Evolutionary conservation across 225 moss, liverwort and hornwort species (phyloP).

Genomic region (Marchantia paleacea): DNA sequence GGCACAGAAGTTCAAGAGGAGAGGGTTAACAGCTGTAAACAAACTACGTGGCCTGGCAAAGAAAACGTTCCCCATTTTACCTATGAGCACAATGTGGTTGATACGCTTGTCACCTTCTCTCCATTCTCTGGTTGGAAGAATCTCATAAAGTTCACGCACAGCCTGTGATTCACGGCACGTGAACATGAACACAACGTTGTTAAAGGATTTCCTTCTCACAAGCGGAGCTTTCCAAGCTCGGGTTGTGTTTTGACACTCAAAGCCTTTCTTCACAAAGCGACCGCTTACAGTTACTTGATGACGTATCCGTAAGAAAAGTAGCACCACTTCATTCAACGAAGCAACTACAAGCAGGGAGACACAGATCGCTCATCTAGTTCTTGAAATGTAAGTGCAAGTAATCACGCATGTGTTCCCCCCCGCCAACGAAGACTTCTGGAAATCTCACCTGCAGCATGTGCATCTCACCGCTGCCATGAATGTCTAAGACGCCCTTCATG

Average conservation of each 20-base stretch:
- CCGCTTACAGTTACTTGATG: too few relatives aligned
- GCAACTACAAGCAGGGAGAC: not conserved
- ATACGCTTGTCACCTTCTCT: slow-evolving; percentile 44
- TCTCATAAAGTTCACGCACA: slow-evolving; percentile 75
- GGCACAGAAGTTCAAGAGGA: too few relatives aligned
- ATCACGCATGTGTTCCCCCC: too few relatives aligned
- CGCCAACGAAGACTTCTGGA: not conserved
- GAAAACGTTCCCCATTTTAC: slow-evolving; percentile 29
- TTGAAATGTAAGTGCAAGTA: too few relatives aligned
- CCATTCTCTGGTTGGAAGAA: slow-evolving; percentile 63
- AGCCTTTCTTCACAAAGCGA: too few relatives aligned
- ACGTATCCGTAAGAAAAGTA: not conserved
- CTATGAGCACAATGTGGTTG: slow-evolving; percentile 69
- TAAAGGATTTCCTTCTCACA: too few relatives aligned
- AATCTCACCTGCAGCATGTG: slow-evolving; percentile 65
- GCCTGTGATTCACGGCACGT: slow-evolving; percentile 37
- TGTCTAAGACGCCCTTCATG: slow-evolving; percentile 68
- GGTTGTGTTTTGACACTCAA: too few relatives aligned
- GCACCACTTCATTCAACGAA: not conserved
- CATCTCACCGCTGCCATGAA: slow-evolving; percentile 56
- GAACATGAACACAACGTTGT: not conserved
- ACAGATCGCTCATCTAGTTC: not conserved
- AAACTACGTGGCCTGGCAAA: too few relatives aligned
- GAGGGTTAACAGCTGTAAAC: too few relatives aligned
- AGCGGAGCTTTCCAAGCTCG: too few relatives aligned